phyloP scores from a whole-genome alignment of 768 basidiomycete genomes.

The Panellus pusillus region DNA sequence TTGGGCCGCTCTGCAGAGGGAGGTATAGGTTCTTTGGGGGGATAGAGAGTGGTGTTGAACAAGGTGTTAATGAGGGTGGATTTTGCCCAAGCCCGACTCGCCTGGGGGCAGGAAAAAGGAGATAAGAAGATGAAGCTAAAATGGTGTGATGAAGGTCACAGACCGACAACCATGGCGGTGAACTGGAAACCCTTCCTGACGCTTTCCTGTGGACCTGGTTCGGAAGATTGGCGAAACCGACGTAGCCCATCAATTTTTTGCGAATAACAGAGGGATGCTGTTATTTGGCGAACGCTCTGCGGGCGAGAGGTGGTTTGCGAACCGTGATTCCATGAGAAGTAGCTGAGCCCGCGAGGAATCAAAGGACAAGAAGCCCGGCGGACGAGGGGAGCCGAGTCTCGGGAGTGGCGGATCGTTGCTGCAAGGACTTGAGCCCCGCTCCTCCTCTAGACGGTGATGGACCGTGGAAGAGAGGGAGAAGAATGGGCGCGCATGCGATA shows the following conservation, averaged over 20 bases:
- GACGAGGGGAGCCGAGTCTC: too few relatives aligned
- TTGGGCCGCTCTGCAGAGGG: slow-evolving; percentile 86
- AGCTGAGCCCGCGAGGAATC: neutral
- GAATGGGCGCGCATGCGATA: slow-evolving; percentile 11
- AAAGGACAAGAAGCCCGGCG: too few relatives aligned
- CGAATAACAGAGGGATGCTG: slow-evolving; percentile 55
- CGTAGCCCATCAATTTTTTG: slow-evolving; percentile 95
- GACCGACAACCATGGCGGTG: slow-evolving; percentile 98
- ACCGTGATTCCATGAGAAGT: slow-evolving; percentile 34
- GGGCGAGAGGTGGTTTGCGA: slow-evolving; percentile 56
- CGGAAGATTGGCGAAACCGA: slow-evolving; percentile 96
- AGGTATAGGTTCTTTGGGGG: slow-evolving; percentile 81
- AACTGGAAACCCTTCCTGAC: slow-evolving; percentile 99
- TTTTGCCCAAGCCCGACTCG: slow-evolving; percentile 97
- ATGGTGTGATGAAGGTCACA: slow-evolving; percentile 38
- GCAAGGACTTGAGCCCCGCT: neutral
- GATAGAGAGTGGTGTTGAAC: slow-evolving; percentile 95
- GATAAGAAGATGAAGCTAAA: slow-evolving; percentile 24
- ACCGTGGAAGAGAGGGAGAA: slow-evolving; percentile 8
- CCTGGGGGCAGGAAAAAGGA: slow-evolving; percentile 47
- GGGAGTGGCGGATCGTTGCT: neutral
- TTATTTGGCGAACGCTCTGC: slow-evolving; percentile 26
- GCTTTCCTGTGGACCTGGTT: slow-evolving; percentile 99
- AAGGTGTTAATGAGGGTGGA: slow-evolving; percentile 98
- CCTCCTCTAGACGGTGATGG: neutral